These are phyloP conservation scores for Sporodiniella umbellata DNA, from an alignment of 371 early-diverging fungal genomes.

Conservation along the genomic window DNA sequence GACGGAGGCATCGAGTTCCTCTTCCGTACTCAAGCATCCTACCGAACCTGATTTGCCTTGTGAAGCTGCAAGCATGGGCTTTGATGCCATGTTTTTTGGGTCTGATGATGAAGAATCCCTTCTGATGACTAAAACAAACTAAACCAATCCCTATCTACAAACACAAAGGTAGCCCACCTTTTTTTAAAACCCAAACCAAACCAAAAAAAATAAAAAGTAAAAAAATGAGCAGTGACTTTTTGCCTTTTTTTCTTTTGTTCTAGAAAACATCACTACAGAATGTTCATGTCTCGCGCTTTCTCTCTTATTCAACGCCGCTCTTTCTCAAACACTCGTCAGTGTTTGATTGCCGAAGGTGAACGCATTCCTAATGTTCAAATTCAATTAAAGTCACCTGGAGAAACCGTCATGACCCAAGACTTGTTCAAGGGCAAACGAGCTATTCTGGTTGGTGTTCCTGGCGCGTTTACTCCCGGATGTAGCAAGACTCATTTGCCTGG, in stretches of 20 bases:
- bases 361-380: conserved; percentile 35
- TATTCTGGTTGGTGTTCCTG: conserved; percentile 57
- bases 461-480: conserved; percentile 68
- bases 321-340: conserved; percentile 16
- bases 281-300: conserved; percentile 1
- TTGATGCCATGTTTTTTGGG: not conserved
- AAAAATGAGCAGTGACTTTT: no score
- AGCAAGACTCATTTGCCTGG: conserved; percentile 69
- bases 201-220: no score
- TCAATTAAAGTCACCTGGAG: conserved; percentile 43
- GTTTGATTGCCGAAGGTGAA: conserved; percentile 31
- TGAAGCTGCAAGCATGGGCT: not conserved
- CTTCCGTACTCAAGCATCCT: no score
- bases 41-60: not conserved
- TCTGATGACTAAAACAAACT: not conserved
- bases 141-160: not conserved
- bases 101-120: not conserved
- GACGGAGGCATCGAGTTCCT: no score
- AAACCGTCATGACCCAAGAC: conserved; percentile 36
- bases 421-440: conserved; percentile 45
- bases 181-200: no score
- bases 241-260: not conserved
- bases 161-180: not conserved
- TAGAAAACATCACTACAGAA: no score
- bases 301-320: conserved; percentile 15